Evolutionary conservation across 495 filamentous ascomycete genomes (phyloP).

Genomic region (Xylaria curta): DNA sequence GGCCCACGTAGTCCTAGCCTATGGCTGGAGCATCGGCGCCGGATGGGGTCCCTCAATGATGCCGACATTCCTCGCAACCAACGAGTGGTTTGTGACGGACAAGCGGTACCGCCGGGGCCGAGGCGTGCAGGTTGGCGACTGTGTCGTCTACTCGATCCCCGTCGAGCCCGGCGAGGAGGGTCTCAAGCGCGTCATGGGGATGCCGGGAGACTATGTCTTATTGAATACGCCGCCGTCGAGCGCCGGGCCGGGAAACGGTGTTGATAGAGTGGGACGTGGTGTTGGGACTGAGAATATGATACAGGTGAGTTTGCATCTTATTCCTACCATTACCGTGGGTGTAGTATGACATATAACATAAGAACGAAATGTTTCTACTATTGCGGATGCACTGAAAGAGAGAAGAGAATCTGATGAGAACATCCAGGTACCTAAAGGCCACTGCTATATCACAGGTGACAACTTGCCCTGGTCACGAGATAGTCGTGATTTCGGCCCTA

Average conservation of each 20-base stretch:
- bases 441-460: slow-evolving; percentile 88
- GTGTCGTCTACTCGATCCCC: slow-evolving; percentile 80
- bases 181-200: slow-evolving; percentile 82
- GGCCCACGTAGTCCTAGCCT: slow-evolving; percentile 64
- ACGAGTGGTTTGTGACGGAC: slow-evolving; percentile 73
- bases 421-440: slow-evolving; percentile 79
- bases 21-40: slow-evolving; percentile 58
- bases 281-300: slow-evolving; percentile 66
- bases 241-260: background rate
- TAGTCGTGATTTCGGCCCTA: slow-evolving; percentile 81
- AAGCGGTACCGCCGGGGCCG: slow-evolving; percentile 70
- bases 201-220: slow-evolving; percentile 90
- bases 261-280: slow-evolving; percentile 17
- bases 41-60: slow-evolving; percentile 78
- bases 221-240: slow-evolving; percentile 60
- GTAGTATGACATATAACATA: background rate
- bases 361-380: background rate
- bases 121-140: slow-evolving; percentile 76
- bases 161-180: slow-evolving; percentile 65
- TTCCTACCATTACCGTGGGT: background rate
- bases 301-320: slow-evolving; percentile 60
- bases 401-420: background rate
- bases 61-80: slow-evolving; percentile 70
- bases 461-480: slow-evolving; percentile 84
- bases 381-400: background rate